Evolutionary conservation across 768 basidiomycete genomes (phyloP).

Genomic region (Butyriboletus loyo): DNA sequence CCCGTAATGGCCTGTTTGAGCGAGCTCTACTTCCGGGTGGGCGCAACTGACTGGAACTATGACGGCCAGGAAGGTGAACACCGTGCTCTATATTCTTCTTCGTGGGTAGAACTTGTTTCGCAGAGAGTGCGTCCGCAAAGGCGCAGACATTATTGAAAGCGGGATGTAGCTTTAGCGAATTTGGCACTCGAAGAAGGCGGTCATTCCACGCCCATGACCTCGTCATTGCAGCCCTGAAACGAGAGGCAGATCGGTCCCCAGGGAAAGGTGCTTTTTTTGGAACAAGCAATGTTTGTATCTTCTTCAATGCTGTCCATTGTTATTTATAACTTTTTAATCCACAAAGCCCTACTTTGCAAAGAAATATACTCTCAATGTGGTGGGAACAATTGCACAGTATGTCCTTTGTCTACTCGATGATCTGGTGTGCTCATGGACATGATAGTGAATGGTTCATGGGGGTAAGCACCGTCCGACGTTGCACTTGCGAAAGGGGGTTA

Average conservation of each 20-base stretch:
- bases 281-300: constrained; percentile 77
- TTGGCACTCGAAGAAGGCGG: constrained; percentile 80
- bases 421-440: constrained; percentile 2
- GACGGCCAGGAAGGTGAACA: constrained; percentile 72
- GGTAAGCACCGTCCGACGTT: constrained; percentile 37
- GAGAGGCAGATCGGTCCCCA: constrained; percentile 53
- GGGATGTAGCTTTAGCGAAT: constrained; percentile 77
- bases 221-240: constrained; percentile 65
- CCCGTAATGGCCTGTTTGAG: constrained; percentile 91
- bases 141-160: constrained; percentile 57
- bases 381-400: constrained; percentile 88
- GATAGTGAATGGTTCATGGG: constrained; percentile 90
- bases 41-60: constrained; percentile 79
- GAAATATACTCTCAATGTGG: constrained; percentile 59
- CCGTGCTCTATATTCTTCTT: background rate
- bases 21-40: constrained; percentile 80
- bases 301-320: background rate
- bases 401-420: constrained; percentile 27
- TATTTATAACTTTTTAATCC: background rate
- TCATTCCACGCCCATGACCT: constrained; percentile 74
- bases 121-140: constrained; percentile 76
- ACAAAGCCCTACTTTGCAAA: constrained; percentile 79
- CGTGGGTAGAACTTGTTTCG: background rate
- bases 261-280: constrained; percentile 53
- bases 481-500: background rate